Evolutionary conservation across 768 basidiomycete genomes (phyloP), one percentile per base, ranked within the genome.

Genomic region (Coprinellus micaceus): DNA sequence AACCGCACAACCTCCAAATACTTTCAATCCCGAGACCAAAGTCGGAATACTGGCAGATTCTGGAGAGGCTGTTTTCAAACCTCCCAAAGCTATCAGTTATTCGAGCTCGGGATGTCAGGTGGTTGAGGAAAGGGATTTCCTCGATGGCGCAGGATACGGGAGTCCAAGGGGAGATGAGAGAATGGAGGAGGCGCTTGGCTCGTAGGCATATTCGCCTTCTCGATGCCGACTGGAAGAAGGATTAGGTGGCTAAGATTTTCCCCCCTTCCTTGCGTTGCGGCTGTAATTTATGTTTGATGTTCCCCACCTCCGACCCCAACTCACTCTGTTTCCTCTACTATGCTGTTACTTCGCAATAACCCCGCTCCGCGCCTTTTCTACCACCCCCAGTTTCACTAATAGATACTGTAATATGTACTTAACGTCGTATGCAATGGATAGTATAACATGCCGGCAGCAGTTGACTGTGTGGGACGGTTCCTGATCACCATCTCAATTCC

Each of bases 1-100:
- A 60, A 54, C 59, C 61, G 36, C 75, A 75, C 65, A 75, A 76
- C 7, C 73, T 92, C 21, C 77, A 81, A 58, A 82, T 89, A 41
- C 72, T 93, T 5, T 88, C 88, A 17, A 82, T 93, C 59, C 88
- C 91, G 0, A 79, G 89, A n/a, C 91, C 91, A 1, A 81, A 73
- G 55, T 53, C 74, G 15, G 79, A 83, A 17, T 85, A 84, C 54
- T 84, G 85, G 74, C 63, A 63, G 11, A 69, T 78, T 5, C 67
- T 92, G 44, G 84, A 86, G 61, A 66, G 69, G 1, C 61, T 84
- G 25, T 71, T 90, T 24, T 81, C 82, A 4, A 73, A 68, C 2
- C 68, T 91, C 19, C 87, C 88, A 0, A 63, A 72, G 12, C 74
- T 93, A 22, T 65, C 72, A 40, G 76, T 80, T 7, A 71, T 93